phyloP scores from a whole-genome alignment of 2,329 filamentous ascomycete species.

The Penicillium brasilianum region DNA sequence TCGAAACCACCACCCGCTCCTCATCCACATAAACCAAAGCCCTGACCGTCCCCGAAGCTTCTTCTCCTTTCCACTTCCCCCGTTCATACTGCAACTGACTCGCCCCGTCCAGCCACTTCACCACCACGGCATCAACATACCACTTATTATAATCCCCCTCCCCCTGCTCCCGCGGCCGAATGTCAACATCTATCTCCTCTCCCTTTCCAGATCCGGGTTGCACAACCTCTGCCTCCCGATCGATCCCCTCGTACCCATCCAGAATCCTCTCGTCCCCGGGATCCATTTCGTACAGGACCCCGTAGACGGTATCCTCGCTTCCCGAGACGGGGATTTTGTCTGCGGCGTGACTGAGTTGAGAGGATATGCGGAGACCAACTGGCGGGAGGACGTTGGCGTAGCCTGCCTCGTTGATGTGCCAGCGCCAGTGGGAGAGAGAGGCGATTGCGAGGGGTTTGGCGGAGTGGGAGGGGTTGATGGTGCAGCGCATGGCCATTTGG shows the following conservation, averaged over 20 bases:
- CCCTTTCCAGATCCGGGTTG: not conserved
- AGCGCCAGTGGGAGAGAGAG: conserved; percentile 44
- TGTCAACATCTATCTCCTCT: conserved; percentile 18
- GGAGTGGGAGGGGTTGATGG: conserved; percentile 38
- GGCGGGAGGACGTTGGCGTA: conserved; percentile 50
- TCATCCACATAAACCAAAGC: conserved; percentile 52
- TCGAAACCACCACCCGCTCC: conserved; percentile 37
- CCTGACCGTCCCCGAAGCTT: not conserved
- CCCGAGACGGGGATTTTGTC: conserved; percentile 30
- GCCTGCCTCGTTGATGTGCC: conserved; percentile 49
- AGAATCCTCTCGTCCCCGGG: conserved; percentile 42
- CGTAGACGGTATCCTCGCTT: conserved; percentile 41
- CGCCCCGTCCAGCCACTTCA: conserved; percentile 38
- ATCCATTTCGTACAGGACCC: conserved; percentile 49
- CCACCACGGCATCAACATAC: conserved; percentile 39
- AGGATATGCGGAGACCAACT: conserved; percentile 25
- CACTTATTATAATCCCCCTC: conserved; percentile 46
- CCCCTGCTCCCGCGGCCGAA: conserved; percentile 41
- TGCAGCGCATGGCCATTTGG: conserved; percentile 48
- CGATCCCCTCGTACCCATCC: conserved; percentile 48
- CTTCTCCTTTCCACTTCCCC: not conserved
- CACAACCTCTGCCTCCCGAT: conserved; percentile 25
- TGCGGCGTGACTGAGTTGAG: conserved; percentile 25
- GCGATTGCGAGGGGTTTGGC: conserved; percentile 46
- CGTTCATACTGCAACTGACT: not conserved